Conservation (phyloP, 305 asterid species). For the Fraxinus albicans region DNA sequence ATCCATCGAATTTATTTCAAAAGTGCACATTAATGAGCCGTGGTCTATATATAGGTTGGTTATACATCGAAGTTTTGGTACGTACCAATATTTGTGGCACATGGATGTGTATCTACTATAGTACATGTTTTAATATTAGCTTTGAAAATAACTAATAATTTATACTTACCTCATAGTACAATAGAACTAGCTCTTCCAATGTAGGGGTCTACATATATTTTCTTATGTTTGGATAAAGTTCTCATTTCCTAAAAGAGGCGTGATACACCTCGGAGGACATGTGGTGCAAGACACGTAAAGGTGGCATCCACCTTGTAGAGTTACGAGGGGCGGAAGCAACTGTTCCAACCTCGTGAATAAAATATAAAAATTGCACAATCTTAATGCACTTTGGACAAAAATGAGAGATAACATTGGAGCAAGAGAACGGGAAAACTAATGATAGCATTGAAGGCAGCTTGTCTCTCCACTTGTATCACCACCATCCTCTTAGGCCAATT, state of each 20-base stretch:
- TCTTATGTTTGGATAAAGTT: no score
- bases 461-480: no score
- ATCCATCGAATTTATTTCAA: no score
- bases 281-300: not conserved
- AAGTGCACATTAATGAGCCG: not conserved
- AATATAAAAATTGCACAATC: no score
- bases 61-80: not conserved
- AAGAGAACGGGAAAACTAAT: no score
- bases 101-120: not conserved
- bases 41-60: not conserved
- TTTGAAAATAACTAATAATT: not conserved
- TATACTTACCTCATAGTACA: not conserved
- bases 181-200: not conserved
- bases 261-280: not conserved
- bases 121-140: not conserved
- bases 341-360: no score
- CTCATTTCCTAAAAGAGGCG: not conserved
- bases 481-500: no score
- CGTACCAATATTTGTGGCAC: not conserved
- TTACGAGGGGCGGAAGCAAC: no score
- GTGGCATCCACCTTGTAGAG: no score
- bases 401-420: no score
- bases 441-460: no score
- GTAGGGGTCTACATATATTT: not conserved
- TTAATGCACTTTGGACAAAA: no score